Percentiles rank a stretch among this genome's conserved stretches.
phyloP scores from a whole-genome alignment of 2,329 filamentous ascomycete genomes.

The Colletotrichum abscissum region DNA sequence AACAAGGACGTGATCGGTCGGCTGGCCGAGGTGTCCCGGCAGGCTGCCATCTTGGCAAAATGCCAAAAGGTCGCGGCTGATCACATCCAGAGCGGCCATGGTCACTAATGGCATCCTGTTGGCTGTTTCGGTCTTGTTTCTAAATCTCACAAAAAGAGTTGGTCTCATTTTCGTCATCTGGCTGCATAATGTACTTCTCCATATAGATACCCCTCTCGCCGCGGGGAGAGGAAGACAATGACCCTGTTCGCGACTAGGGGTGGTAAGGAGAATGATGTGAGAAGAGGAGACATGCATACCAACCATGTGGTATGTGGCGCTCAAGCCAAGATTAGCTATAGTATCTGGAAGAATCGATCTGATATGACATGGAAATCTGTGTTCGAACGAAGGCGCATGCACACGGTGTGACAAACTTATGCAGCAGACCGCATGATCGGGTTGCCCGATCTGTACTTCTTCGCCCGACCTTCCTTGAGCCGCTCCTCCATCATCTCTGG shows the following conservation, averaged over 20 bases:
- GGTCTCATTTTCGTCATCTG: background rate
- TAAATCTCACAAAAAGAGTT: background rate
- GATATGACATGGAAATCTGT: background rate
- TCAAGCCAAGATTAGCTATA: background rate
- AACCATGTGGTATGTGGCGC: background rate
- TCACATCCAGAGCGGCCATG: conserved; percentile 28
- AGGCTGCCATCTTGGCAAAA: conserved; percentile 81
- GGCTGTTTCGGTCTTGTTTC: background rate
- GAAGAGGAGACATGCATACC: conserved; percentile 1
- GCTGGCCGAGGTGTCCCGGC: conserved; percentile 82
- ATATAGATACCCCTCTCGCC: background rate
- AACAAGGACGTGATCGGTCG: conserved; percentile 84
- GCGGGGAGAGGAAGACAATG: background rate
- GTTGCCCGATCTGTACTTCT: background rate
- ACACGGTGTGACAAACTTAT: background rate
- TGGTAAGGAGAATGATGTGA: background rate
- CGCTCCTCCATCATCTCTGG: background rate
- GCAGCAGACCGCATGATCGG: background rate
- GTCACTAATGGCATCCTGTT: conserved; percentile 21
- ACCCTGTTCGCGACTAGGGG: background rate
- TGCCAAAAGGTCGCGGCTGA: conserved; percentile 69
- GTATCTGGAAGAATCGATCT: conserved; percentile 6
- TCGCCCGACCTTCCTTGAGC: background rate
- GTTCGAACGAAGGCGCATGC: background rate
- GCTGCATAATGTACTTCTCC: background rate